These are phyloP conservation scores for Millerozyma miso DNA, from an alignment of 805 yeast species.

Conservation along the genomic window DNA sequence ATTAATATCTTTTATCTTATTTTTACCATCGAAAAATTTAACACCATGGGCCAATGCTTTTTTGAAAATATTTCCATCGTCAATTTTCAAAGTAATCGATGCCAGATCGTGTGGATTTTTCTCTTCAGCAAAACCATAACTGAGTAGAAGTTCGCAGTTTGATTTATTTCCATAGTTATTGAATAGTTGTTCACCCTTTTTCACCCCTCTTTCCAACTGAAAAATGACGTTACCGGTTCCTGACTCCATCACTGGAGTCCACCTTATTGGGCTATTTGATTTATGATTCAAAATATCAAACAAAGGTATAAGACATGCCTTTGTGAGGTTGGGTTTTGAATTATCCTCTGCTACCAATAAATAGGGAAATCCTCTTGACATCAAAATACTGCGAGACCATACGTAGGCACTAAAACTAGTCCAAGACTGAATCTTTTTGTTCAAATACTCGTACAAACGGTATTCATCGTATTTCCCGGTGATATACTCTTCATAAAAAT, in stretches of 20 bases:
- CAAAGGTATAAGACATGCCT: slow-evolving; percentile 4
- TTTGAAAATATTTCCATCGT: slow-evolving; percentile 1
- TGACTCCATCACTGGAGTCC: slow-evolving; percentile 1
- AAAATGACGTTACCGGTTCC: background rate
- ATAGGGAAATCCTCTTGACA: slow-evolving; percentile 8
- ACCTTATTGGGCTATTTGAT: slow-evolving; percentile 3
- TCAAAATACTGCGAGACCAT: slow-evolving; percentile 6
- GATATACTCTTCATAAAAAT: background rate
- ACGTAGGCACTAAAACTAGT: slow-evolving; percentile 5
- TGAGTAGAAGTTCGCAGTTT: slow-evolving; percentile 5
- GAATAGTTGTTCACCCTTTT: slow-evolving; percentile 2
- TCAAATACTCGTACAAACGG: slow-evolving; percentile 1
- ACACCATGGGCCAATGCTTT: slow-evolving; percentile 3
- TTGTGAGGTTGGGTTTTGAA: background rate
- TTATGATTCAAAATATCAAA: slow-evolving; percentile 7
- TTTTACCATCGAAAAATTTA: background rate
- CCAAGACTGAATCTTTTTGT: slow-evolving; percentile 1
- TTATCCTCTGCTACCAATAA: background rate
- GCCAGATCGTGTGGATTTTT: slow-evolving; percentile 5
- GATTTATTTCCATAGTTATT: slow-evolving; percentile 8
- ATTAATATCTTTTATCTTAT: slow-evolving; percentile 1
- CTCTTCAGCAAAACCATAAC: slow-evolving; percentile 6
- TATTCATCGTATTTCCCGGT: background rate
- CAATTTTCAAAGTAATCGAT: slow-evolving; percentile 4
- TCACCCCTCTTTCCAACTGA: background rate